Conservation (phyloP, 345 rosid genomes). For the Hibiscus syriacus region DNA sequence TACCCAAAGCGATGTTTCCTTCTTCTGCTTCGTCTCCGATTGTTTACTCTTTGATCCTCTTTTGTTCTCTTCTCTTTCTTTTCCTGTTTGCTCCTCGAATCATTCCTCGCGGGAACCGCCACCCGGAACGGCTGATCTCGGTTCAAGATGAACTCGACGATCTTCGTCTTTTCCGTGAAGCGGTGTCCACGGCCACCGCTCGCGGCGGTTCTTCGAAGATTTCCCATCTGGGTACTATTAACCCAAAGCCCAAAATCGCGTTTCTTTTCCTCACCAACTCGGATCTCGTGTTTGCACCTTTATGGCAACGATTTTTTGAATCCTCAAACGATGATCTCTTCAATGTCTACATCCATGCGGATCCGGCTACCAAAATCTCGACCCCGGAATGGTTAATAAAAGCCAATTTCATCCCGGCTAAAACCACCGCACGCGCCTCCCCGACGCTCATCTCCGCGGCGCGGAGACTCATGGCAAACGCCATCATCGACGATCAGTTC, state of each 20-base stretch:
- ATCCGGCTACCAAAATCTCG: constrained; percentile 31
- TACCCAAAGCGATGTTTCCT: constrained; percentile 28
- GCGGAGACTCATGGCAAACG: constrained; percentile 64
- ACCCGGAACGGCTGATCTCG: neutral
- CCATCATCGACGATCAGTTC: constrained; percentile 66
- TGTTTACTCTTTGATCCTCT: constrained; percentile 36
- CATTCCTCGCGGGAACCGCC: constrained; percentile 7
- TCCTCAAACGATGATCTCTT: constrained; percentile 30
- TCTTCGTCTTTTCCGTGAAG: constrained; percentile 52
- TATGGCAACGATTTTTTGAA: constrained; percentile 69
- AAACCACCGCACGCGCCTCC: too few relatives aligned
- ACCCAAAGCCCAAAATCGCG: constrained; percentile 65
- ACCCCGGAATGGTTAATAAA: constrained; percentile 27
- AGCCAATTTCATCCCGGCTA: constrained; percentile 51
- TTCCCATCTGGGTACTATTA: constrained; percentile 19
- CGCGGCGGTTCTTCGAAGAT: constrained; percentile 15
- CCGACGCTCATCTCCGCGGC: too few relatives aligned
- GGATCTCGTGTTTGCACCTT: constrained; percentile 62
- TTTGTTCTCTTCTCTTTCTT: constrained; percentile 46
- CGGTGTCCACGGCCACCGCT: too few relatives aligned
- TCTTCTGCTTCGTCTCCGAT: constrained; percentile 52
- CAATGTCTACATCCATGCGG: too few relatives aligned
- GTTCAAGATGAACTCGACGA: constrained; percentile 51
- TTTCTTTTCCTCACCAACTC: constrained; percentile 91
- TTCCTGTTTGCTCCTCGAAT: constrained; percentile 36